Evolutionary conservation across 768 basidiomycete genomes (phyloP).

Genomic region (Lactifluus volemus): DNA sequence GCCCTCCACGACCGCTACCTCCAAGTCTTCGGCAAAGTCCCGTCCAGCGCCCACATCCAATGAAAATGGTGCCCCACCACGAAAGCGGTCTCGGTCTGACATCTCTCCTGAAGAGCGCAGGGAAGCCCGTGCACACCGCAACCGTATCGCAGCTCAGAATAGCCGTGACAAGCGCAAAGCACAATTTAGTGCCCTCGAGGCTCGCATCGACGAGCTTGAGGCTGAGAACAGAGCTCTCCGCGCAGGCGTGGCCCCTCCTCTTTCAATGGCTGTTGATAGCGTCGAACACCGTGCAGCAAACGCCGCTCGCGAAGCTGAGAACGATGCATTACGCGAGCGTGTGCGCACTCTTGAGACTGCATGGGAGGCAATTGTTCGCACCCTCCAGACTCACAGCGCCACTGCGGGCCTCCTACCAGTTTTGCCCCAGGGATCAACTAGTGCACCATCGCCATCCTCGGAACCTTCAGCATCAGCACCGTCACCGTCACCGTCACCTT

Average conservation of each 20-base stretch:
- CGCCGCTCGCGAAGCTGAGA: conserved; percentile 49
- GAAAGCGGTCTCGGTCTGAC: conserved; percentile 66
- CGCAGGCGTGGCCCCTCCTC: conserved; percentile 34
- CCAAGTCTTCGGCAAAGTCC: conserved; percentile 18
- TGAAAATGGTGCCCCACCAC: conserved; percentile 35
- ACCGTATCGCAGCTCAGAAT: conserved; percentile 90
- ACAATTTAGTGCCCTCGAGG: conserved; percentile 84
- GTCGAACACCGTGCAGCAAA: conserved; percentile 32
- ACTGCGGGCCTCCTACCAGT: conserved; percentile 36
- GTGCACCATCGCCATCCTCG: conserved; percentile 14
- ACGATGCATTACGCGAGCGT: conserved; percentile 64
- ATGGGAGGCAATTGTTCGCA: conserved; percentile 74
- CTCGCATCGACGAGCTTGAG: conserved; percentile 83
- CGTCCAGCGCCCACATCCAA: conserved; percentile 10
- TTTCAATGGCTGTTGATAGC: conserved; percentile 23
- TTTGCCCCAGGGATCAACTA: conserved; percentile 17
- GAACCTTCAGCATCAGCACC: conserved; percentile 19
- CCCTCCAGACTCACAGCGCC: conserved; percentile 60
- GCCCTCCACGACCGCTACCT: not conserved
- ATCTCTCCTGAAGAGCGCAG: conserved; percentile 67
- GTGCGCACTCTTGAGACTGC: conserved; percentile 72
- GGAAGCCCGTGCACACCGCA: conserved; percentile 84
- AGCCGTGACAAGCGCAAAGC: conserved; percentile 86
- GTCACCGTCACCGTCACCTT: conserved; percentile 24
- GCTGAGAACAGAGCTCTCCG: conserved; percentile 75